Conservation (phyloP, 2,329 filamentous ascomycete genomes). For the Colletotrichum navitas region DNA sequence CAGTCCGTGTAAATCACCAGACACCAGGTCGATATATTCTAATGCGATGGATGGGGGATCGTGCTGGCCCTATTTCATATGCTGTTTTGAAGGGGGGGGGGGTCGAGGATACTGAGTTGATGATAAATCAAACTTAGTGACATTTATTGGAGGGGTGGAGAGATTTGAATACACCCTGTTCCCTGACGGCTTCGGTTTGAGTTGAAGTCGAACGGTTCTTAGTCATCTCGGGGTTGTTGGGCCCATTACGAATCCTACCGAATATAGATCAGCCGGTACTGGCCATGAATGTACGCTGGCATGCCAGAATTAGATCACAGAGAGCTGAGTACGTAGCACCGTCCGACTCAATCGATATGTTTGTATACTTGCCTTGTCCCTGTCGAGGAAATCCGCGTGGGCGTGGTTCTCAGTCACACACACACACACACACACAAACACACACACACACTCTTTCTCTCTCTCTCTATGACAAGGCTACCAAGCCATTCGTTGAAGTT, state of each 20-base stretch:
- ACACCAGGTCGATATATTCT: not conserved
- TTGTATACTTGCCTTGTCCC: too few relatives aligned
- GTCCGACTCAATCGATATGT: not conserved
- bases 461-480: not conserved
- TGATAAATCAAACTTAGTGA: not conserved
- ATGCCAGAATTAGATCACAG: not conserved
- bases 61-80: not conserved
- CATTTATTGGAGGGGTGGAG: not conserved
- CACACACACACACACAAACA: too few relatives aligned
- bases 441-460: too few relatives aligned
- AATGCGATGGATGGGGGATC: not conserved
- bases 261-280: not conserved
- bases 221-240: not conserved
- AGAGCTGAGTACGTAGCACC: not conserved
- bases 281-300: not conserved
- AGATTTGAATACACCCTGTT: not conserved
- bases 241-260: not conserved
- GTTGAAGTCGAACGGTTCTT: not conserved
- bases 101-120: not conserved
- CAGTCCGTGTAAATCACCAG: too few relatives aligned
- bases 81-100: not conserved
- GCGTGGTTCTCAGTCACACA: not conserved
- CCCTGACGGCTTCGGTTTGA: not conserved
- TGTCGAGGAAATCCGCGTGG: too few relatives aligned
- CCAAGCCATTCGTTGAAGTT: not conserved